A percentile compares a stretch with the other conserved stretches of the same genome.
Conservation (phyloP, 2,329 filamentous ascomycete genomes). For the Macrophomina tecta region DNA sequence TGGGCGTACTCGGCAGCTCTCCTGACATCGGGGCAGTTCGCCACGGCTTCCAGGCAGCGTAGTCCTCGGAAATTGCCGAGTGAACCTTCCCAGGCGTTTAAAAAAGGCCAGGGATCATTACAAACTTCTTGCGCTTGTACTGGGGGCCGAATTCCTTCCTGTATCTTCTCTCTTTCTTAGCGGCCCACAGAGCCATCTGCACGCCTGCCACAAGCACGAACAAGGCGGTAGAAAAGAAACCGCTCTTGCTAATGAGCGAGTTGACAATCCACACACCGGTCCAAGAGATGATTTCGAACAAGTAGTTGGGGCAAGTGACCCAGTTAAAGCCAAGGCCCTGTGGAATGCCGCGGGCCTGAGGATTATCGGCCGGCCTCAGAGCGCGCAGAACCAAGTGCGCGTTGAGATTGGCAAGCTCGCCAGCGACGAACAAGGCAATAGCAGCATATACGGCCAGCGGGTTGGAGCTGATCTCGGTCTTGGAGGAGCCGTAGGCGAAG, state of each 20-base stretch:
- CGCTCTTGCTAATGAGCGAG: slow-evolving; percentile 75
- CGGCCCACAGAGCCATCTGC: slow-evolving; percentile 88
- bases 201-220: slow-evolving; percentile 75
- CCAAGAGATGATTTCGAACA: slow-evolving; percentile 91
- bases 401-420: slow-evolving; percentile 80
- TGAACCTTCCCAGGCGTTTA: slow-evolving; percentile 42
- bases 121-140: slow-evolving; percentile 93
- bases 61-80: too few species aligned
- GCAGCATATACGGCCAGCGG: slow-evolving; percentile 66
- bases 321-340: slow-evolving; percentile 80
- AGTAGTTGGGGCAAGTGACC: slow-evolving; percentile 97
- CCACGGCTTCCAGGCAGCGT: too few species aligned
- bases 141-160: slow-evolving; percentile 88
- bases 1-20: too few species aligned
- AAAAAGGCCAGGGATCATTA: slow-evolving; percentile 79
- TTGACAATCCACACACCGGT: slow-evolving; percentile 79
- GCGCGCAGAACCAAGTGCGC: slow-evolving; percentile 80
- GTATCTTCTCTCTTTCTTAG: slow-evolving; percentile 90
- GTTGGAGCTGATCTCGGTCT: slow-evolving; percentile 63
- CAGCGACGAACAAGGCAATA: slow-evolving; percentile 73
- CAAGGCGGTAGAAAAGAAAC: slow-evolving; percentile 76
- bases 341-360: slow-evolving; percentile 82
- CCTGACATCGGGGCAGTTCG: too few species aligned
- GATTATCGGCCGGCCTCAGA: slow-evolving; percentile 75
- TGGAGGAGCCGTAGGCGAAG: slow-evolving; percentile 78